Evolutionary conservation across 148 eudicot genomes (phyloP).

Genomic region (Euryodendron excelsum): DNA sequence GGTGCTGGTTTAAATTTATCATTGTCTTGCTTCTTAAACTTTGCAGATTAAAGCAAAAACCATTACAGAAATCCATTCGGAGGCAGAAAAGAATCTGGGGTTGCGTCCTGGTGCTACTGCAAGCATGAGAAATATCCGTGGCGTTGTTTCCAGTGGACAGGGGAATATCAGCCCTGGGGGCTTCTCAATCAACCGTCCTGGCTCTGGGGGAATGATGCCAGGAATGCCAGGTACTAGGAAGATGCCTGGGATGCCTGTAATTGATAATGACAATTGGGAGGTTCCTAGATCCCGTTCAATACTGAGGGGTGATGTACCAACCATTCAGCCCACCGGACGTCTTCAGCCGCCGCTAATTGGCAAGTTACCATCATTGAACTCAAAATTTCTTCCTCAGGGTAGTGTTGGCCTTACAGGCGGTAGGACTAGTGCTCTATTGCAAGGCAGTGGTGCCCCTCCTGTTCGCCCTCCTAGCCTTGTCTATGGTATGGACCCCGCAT

Average conservation of each 20-base stretch:
- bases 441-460: slow-evolving; percentile 58
- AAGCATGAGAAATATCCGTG: slow-evolving; percentile 59
- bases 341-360: slow-evolving; percentile 46
- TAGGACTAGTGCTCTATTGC: slow-evolving; percentile 71
- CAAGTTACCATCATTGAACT: slow-evolving; percentile 52
- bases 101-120: slow-evolving; percentile 81
- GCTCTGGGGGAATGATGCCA: slow-evolving; percentile 62
- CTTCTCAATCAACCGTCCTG: slow-evolving; percentile 46
- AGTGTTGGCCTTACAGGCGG: slow-evolving; percentile 60
- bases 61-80: slow-evolving; percentile 75
- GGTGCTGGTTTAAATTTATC: neutral
- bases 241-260: slow-evolving; percentile 72
- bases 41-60: slow-evolving; percentile 80
- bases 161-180: slow-evolving; percentile 56
- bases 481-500: slow-evolving; percentile 30
- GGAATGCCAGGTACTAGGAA: slow-evolving; percentile 80
- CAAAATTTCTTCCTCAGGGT: slow-evolving; percentile 74
- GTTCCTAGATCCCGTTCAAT: slow-evolving; percentile 63
- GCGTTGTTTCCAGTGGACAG: slow-evolving; percentile 49
- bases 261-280: slow-evolving; percentile 89
- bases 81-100: slow-evolving; percentile 81
- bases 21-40: neutral
- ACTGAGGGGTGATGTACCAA: slow-evolving; percentile 46
- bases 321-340: slow-evolving; percentile 35
- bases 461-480: slow-evolving; percentile 41